A percentile compares a stretch with the other conserved stretches of the same genome.
Evolutionary conservation across 495 filamentous ascomycete species (phyloP).

Genomic region (Entonaema liquescens): DNA sequence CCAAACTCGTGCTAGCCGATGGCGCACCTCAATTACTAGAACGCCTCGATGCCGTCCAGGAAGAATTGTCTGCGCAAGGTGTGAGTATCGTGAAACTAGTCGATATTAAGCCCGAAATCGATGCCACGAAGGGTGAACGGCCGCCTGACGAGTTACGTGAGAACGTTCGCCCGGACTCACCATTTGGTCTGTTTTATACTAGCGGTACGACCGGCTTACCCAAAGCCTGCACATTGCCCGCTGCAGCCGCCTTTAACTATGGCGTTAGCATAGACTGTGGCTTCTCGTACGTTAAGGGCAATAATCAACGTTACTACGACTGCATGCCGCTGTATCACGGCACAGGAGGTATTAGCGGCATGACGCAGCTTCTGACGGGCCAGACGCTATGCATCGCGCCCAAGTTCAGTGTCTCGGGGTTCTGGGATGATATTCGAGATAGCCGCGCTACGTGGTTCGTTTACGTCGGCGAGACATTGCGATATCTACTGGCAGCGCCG

Average conservation of each 20-base stretch:
- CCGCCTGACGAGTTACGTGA: slow-evolving; percentile 60
- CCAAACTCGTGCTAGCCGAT: slow-evolving; percentile 72
- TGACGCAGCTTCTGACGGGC: slow-evolving; percentile 64
- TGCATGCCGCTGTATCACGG: slow-evolving; percentile 88
- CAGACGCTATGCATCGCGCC: slow-evolving; percentile 72
- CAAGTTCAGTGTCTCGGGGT: slow-evolving; percentile 73
- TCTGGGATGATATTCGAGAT: slow-evolving; percentile 79
- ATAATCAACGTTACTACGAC: slow-evolving; percentile 70
- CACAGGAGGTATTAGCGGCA: slow-evolving; percentile 68
- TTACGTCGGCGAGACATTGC: slow-evolving; percentile 84
- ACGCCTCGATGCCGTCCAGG: slow-evolving; percentile 63
- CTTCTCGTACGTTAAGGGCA: slow-evolving; percentile 37
- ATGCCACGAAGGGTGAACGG: slow-evolving; percentile 54
- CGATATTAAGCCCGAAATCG: slow-evolving; percentile 56
- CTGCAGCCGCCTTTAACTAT: slow-evolving; percentile 47
- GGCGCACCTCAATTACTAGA: slow-evolving; percentile 62
- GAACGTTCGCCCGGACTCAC: slow-evolving; percentile 57
- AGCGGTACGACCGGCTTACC: slow-evolving; percentile 75
- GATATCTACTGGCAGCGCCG: slow-evolving; percentile 77
- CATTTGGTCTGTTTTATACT: slow-evolving; percentile 73
- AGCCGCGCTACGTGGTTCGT: slow-evolving; percentile 73
- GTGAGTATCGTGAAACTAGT: slow-evolving; percentile 65
- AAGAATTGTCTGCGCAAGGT: slow-evolving; percentile 58
- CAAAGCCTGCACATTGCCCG: slow-evolving; percentile 67
- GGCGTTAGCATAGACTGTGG: slow-evolving; percentile 41